A percentile compares a stretch with the other conserved stretches of the same genome.
phyloP scores from a whole-genome alignment of 2,329 filamentous ascomycete species.

The Fusarium odoratissimum region DNA sequence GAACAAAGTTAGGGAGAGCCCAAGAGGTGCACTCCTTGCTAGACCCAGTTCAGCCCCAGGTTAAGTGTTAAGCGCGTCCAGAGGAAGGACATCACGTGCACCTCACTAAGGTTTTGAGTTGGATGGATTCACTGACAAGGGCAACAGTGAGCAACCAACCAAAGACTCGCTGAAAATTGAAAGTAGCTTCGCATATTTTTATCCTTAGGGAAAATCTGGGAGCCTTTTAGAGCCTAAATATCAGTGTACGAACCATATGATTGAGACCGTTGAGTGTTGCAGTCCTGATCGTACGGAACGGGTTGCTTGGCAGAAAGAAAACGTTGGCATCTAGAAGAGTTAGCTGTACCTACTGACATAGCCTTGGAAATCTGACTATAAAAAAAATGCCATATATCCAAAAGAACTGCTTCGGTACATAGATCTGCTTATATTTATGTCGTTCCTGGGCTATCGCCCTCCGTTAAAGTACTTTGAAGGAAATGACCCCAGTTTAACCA shows the following conservation, averaged over 20 bases:
- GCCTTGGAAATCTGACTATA: no score
- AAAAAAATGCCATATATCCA: no score
- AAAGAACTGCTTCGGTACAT: no score
- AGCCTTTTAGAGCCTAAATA: background rate
- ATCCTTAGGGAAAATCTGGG: background rate
- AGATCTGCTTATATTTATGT: background rate
- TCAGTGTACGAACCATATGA: background rate
- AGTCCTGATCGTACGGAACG: background rate
- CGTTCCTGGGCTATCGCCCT: background rate
- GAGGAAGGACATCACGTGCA: constrained; percentile 36
- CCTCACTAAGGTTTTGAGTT: background rate
- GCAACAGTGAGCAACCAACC: background rate
- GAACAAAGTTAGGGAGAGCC: constrained; percentile 13
- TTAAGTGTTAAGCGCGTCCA: constrained; percentile 1
- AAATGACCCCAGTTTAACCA: constrained; percentile 1
- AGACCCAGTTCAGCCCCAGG: constrained; percentile 10
- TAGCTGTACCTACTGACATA: no score
- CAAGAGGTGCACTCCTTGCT: constrained; percentile 5
- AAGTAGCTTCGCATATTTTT: background rate
- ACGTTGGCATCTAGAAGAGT: background rate
- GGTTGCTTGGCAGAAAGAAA: background rate
- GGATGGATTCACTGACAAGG: constrained; percentile 6
- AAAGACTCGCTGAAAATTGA: background rate
- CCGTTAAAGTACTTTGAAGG: background rate
- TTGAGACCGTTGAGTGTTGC: background rate